phyloP scores from a whole-genome alignment of 73 alveolate genomes.

The Paramecium biaurelia region DNA sequence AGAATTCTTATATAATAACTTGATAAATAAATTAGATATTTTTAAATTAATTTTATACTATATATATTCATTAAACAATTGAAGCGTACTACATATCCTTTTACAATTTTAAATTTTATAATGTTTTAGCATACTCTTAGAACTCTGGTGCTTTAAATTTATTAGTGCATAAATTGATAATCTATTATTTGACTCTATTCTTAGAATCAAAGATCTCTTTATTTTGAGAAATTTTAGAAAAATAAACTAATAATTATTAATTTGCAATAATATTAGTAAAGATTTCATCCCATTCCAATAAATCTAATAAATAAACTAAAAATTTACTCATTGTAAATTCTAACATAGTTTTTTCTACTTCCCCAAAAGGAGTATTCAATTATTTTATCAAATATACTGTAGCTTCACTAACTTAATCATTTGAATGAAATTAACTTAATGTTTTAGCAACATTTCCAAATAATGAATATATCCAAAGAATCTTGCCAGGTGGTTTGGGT shows the following conservation, averaged over 20 bases:
- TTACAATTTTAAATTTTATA: background rate
- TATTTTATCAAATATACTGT: background rate
- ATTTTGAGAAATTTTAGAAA: background rate
- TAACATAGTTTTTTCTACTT: background rate
- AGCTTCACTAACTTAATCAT: background rate
- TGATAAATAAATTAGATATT: background rate
- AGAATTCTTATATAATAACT: no score
- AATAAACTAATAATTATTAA: background rate
- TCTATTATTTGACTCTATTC: background rate
- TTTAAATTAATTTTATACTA: background rate
- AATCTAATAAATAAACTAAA: background rate
- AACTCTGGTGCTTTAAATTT: background rate
- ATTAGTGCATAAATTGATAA: background rate
- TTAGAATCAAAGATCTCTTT: conserved; percentile 10
- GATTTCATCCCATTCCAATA: conserved; percentile 34
- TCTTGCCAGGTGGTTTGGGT: background rate
- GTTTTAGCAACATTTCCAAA: background rate
- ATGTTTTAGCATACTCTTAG: background rate
- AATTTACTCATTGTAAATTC: background rate
- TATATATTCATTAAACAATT: background rate
- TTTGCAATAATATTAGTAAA: background rate
- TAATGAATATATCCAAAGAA: background rate
- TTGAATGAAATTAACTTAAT: background rate
- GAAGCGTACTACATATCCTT: conserved; percentile 15
- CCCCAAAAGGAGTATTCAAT: conserved; percentile 5